phyloP scores from a whole-genome alignment of 257 asterid genomes.

The Gardenia jasminoides region DNA sequence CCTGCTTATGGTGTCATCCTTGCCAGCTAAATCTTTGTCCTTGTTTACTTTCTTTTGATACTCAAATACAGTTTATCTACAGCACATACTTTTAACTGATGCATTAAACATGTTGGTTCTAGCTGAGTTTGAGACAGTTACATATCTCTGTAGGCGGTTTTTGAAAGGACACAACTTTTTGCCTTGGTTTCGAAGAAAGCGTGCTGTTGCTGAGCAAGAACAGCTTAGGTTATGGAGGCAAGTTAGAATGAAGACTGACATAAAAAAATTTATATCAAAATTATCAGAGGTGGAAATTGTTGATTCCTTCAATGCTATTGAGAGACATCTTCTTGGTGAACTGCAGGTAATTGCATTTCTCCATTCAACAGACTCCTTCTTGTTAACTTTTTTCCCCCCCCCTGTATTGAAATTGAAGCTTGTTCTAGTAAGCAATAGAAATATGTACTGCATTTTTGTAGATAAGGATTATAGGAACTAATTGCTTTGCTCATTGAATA shows the following conservation, averaged over 20 bases:
- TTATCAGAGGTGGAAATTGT: slow-evolving; percentile 91
- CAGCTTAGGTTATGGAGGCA: slow-evolving; percentile 85
- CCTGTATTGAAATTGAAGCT: background rate
- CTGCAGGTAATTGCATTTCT: slow-evolving; percentile 58
- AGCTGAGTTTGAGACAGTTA: slow-evolving; percentile 23
- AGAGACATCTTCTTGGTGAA: slow-evolving; percentile 78
- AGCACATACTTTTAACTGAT: background rate
- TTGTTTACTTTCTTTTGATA: background rate
- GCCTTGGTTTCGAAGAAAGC: slow-evolving; percentile 92
- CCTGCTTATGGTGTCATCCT: slow-evolving; percentile 9
- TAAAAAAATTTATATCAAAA: slow-evolving; percentile 51
- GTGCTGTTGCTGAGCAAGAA: slow-evolving; percentile 94
- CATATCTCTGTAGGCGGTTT: slow-evolving; percentile 63
- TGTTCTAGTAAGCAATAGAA: background rate
- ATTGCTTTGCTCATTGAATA: background rate
- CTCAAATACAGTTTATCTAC: background rate
- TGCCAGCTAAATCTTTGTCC: slow-evolving; percentile 8
- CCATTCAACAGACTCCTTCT: slow-evolving; percentile 8
- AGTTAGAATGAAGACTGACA: slow-evolving; percentile 74
- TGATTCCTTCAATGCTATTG: slow-evolving; percentile 80
- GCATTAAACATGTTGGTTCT: background rate
- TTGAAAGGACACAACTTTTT: slow-evolving; percentile 82
- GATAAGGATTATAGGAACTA: background rate
- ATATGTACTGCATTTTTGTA: background rate
- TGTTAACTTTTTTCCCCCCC: no score